Evolutionary conservation across 257 asterid genomes (phyloP), one percentile per base, ranked within the genome.

Genomic region (Ilex aquifolium): DNA sequence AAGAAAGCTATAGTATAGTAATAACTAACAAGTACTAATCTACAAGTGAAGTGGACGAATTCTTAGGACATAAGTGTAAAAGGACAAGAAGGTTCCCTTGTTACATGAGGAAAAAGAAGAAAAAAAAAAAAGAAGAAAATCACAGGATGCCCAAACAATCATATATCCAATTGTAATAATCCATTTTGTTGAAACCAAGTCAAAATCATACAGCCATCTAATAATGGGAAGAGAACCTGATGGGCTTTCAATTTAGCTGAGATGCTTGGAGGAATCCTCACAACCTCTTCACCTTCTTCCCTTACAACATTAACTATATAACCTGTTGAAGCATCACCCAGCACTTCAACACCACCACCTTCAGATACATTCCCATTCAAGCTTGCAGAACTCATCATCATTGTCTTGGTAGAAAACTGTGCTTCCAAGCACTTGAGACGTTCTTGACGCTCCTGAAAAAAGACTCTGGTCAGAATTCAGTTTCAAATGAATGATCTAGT

Each of bases 271-370:
- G 97, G 99, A 78, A 92, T 84, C 79, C 96, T 81, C 44, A 92
- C 91, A 39, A 95, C 91, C 77, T 85, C 95, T 83, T 92, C 99
- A 65, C 90, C 96, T 57, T 87, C 97, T 70, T 92, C 99, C 71
- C 97, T 89, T 75, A 85, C 97, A 70, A 89, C 95, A 72, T 92
- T 92, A 65, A 92, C 80, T 70, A 92, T 78, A 72, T 82, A 92
- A 32, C 99, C 99, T 32, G 83, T 82, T 70, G 84, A 75, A 69
- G 80, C 52, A 79, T 89, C 97, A 42, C 93, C 95, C 49, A 89
- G 78, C 81, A 89, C 76, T 69, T 85, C 95, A 36, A 70, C 66
- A 70, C 83, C 83, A 64, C 82, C 73, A 64, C 87, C 79, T 64
- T 80, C 94, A 65, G 72, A 77, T 39, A 84, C 76, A 68, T 66